Conservation (phyloP, 2,329 filamentous ascomycete genomes). For the Ceratocystis smalleyi region DNA sequence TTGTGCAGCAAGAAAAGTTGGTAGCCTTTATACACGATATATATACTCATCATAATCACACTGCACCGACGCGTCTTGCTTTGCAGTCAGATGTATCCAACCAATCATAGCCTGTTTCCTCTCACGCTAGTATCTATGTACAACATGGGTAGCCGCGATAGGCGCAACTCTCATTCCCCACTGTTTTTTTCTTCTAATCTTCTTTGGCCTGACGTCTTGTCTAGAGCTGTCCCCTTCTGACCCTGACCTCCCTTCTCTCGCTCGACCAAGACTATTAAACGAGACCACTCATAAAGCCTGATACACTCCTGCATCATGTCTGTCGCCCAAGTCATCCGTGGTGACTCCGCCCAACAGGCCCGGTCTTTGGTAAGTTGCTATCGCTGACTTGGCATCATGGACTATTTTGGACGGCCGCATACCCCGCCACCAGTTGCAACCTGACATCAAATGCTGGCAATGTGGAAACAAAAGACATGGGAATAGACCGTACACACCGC, state of each 20-base stretch:
- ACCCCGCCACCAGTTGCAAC: neutral
- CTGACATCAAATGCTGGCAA: neutral
- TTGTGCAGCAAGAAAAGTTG: neutral
- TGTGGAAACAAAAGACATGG: neutral
- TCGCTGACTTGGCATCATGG: neutral
- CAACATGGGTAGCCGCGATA: neutral
- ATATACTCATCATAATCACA: neutral
- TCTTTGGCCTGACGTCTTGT: neutral
- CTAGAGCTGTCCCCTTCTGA: neutral
- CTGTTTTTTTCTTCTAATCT: neutral
- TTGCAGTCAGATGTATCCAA: too few species aligned
- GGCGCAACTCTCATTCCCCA: neutral
- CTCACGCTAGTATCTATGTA: too few species aligned
- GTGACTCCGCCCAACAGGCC: conserved; percentile 42
- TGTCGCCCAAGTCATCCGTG: conserved; percentile 28
- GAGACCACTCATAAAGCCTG: neutral
- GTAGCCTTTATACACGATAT: neutral
- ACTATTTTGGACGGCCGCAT: neutral
- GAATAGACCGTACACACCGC: neutral
- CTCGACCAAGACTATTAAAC: neutral
- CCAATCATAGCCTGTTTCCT: neutral
- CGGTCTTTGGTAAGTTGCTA: conserved; percentile 37
- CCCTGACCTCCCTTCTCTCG: neutral
- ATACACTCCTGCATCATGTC: conserved; percentile 24
- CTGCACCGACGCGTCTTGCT: too few species aligned